Conservation (phyloP, 495 filamentous ascomycete genomes). For the Trichoderma parareesei region DNA sequence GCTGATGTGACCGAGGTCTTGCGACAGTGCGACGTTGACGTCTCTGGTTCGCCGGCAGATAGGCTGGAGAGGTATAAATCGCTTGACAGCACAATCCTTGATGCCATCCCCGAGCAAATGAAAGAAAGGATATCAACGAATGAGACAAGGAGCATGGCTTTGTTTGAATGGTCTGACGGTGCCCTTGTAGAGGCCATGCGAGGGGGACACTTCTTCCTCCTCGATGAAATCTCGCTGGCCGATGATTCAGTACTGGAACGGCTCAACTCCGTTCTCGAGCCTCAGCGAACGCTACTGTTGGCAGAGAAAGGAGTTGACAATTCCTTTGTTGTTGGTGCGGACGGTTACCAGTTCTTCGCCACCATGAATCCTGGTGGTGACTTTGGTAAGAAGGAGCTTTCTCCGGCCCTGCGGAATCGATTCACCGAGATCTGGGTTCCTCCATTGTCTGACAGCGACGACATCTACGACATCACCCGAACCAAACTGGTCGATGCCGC, state of each 20-base stretch:
- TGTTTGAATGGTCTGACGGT: constrained; percentile 97
- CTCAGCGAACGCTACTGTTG: constrained; percentile 73
- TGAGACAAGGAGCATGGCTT: constrained; percentile 56
- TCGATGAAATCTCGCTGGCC: constrained; percentile 96
- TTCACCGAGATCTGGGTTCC: constrained; percentile 99
- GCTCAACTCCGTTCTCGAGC: constrained; percentile 94
- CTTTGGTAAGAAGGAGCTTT: constrained; percentile 95
- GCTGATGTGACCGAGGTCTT: constrained; percentile 51
- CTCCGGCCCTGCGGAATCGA: constrained; percentile 86
- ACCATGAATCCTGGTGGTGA: constrained; percentile 99
- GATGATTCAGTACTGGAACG: constrained; percentile 96
- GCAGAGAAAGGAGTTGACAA: constrained; percentile 87
- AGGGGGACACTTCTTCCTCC: constrained; percentile 77
- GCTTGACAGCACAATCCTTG: constrained; percentile 19
- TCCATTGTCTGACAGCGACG: constrained; percentile 66
- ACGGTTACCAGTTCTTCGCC: constrained; percentile 89
- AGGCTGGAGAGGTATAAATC: constrained; percentile 34
- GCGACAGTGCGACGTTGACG: constrained; percentile 22
- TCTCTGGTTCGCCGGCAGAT: constrained; percentile 23
- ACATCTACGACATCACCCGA: constrained; percentile 77
- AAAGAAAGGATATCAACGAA: constrained; percentile 50
- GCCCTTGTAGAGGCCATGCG: constrained; percentile 94
- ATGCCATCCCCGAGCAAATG: constrained; percentile 40
- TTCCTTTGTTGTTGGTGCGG: constrained; percentile 64
- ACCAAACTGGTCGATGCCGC: constrained; percentile 53